Percentiles rank a stretch among this genome's conserved stretches.
Evolutionary conservation across 2,329 filamentous ascomycete species (phyloP).

Genomic region (Tolypocladium nubicola): DNA sequence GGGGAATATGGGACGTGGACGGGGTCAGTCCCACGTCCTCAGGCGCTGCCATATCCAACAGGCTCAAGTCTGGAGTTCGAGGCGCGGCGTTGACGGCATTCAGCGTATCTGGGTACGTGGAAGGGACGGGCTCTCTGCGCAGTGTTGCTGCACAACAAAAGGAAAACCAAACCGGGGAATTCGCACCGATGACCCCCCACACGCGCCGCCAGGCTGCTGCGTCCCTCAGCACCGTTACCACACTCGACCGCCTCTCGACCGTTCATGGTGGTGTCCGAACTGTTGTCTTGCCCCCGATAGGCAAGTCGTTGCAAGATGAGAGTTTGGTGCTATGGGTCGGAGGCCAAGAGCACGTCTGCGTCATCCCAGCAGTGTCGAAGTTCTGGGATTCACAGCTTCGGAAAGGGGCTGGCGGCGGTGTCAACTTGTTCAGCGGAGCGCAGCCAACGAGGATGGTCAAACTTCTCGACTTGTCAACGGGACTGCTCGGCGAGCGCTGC

Average conservation of each 20-base stretch:
- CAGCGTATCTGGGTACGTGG: conserved; percentile 46
- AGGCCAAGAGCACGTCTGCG: conserved; percentile 43
- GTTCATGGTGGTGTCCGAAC: conserved; percentile 44
- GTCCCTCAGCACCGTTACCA: conserved; percentile 28
- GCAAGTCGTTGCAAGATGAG: conserved; percentile 38
- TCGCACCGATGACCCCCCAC: conserved; percentile 55
- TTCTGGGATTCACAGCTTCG: conserved; percentile 52
- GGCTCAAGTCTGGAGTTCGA: conserved; percentile 38
- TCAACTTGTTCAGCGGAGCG: conserved; percentile 44
- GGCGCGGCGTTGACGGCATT: conserved; percentile 50
- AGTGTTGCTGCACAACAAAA: conserved; percentile 22
- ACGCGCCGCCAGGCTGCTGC: conserved; percentile 43
- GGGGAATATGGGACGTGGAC: conserved; percentile 59
- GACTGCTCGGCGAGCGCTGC: conserved; percentile 47
- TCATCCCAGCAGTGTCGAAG: conserved; percentile 41
- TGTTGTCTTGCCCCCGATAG: conserved; percentile 30
- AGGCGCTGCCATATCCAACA: conserved; percentile 34
- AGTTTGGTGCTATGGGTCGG: conserved; percentile 47
- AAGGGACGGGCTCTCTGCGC: conserved; percentile 47
- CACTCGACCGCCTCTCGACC: conserved; percentile 39
- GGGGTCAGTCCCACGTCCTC: conserved; percentile 37
- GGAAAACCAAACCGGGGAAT: conserved; percentile 33
- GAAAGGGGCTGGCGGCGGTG: conserved; percentile 36
- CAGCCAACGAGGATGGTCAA: conserved; percentile 46
- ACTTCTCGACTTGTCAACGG: conserved; percentile 39